Evolutionary conservation across 805 yeast species (phyloP), one percentile per base, ranked within the genome.

Genomic region (Huiozyma sinensis): DNA sequence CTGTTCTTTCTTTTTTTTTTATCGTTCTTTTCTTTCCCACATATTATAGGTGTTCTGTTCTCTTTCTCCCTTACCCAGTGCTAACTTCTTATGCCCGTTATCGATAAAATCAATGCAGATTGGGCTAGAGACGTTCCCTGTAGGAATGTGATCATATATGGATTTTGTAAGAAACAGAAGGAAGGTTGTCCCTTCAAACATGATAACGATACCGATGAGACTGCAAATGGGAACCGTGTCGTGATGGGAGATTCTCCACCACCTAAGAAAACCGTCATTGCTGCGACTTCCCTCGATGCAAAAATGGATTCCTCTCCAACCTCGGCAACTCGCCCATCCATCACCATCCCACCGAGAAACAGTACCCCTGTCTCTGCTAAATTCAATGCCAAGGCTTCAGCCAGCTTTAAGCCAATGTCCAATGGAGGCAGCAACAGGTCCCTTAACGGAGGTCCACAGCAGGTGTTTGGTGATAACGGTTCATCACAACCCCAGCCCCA

Each of bases 101-200:
- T 60, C 63, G 64, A 59, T 38, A 58, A 57, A 42, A 45, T 58
- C 38, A 61, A 57, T 39, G 56, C 64, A 41, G 72, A 68, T 17
- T 67, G 72, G 72, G 88, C 89, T 6, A 81, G 76, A 61, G 80
- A 79, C 47, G 80, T 86, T 29, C 88, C 83, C 44, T 87, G 95
- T 65, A 74, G 88, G 60, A 87, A 87, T 55, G 79, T 86, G 44
- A 76, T 81, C 40, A 84, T 85, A 32, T 87, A 86, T 66, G 96
- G 95, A 4, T 85, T 74, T 55, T 87, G 96, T 68, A 85, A 85
- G 60, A 86, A 75, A 65, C 88, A 84, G 54, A 82, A 83, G 52
- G 86, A 85, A 55, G 95, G 95, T 8, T 87, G 95, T 58, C 82
- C 81, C 2, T 87, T 85, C 58, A 78, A 76, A 41, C 95, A 85